Base-by-base conservation (phyloP, 345 rosid genomes). In the Aquilaria sinensis region DNA sequence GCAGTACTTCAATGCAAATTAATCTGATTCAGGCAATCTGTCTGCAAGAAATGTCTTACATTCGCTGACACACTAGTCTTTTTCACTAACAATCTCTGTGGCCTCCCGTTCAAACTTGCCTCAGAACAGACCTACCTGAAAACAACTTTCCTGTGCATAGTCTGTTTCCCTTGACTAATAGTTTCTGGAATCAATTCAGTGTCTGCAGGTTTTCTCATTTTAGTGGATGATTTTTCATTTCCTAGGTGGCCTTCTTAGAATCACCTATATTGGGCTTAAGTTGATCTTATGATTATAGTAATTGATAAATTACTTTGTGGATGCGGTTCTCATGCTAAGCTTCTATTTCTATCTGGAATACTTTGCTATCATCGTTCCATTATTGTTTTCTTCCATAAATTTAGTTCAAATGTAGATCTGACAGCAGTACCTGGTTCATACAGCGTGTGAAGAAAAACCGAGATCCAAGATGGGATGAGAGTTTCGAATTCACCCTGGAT, bases 401-500 rank as follows among this genome's bases (percentile, higher is more conserved):
- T 63, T 53, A 16, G 12, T 13, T 53, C 29, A n/a, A 9, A 2
- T 53, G 14, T 6, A 33, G 16, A 31, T 53, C n/a, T 47, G 46
- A 30, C 1, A 9, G 53, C 13, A 48, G 10, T 58, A 10, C 57
- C 49, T 50, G 37, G 9, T 55, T 63, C 29, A 50, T 66, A 60
- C 81, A 94, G 99, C 75, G 76, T 45, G 51, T 90, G 59, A 88
- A 84, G 88, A 90, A 87, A 78, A 85, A 74, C 73, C 72, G 99
- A 77, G 97, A 87, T 53, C 99, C 99, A 6, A 87, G 90, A 72
- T 90, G 96, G 96, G 96, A 86, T 53, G 99, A 90, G 67, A 96
- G 89, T 57, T 91, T 88, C 68, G 85, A 86, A 72, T 94, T 85
- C 56, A 82, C 63, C 56, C 75, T 94, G 59, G 97, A 88, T 15